Conservation (phyloP, 208 protist species). For the Leptomonas pyrrhocoris region DNA sequence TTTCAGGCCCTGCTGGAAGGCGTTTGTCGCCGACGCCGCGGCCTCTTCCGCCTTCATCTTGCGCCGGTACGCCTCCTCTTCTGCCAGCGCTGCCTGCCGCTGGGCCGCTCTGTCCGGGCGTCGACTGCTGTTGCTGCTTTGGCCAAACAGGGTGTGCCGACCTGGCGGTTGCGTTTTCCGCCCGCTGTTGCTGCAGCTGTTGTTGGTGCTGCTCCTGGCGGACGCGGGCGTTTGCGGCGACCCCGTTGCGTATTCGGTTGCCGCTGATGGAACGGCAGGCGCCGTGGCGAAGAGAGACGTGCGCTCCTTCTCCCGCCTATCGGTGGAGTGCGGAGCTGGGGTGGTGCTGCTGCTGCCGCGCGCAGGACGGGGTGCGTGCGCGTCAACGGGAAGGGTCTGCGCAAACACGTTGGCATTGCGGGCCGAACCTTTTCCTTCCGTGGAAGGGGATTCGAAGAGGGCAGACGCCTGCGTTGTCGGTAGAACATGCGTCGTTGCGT, state of each 20-base stretch:
- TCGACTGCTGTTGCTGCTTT: neutral
- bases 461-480: no score
- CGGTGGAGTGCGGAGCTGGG: neutral
- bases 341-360: neutral
- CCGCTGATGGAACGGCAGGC: neutral
- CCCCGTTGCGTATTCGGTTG: no score
- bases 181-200: neutral
- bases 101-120: neutral
- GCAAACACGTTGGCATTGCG: conserved; percentile 1
- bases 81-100: conserved; percentile 12
- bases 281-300: neutral
- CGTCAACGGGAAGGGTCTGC: neutral
- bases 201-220: neutral
- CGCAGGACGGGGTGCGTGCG: neutral
- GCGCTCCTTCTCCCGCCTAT: neutral
- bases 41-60: conserved; percentile 7
- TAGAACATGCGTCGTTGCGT: neutral
- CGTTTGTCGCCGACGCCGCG: conserved; percentile 15
- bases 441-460: neutral
- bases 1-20: conserved; percentile 32
- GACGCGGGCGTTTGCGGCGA: neutral
- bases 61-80: conserved; percentile 28
- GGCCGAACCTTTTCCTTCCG: neutral
- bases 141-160: conserved; percentile 16
- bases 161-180: neutral